Evolutionary conservation across 73 alveolate species (phyloP).

Genomic region (Uronychia setigera): DNA sequence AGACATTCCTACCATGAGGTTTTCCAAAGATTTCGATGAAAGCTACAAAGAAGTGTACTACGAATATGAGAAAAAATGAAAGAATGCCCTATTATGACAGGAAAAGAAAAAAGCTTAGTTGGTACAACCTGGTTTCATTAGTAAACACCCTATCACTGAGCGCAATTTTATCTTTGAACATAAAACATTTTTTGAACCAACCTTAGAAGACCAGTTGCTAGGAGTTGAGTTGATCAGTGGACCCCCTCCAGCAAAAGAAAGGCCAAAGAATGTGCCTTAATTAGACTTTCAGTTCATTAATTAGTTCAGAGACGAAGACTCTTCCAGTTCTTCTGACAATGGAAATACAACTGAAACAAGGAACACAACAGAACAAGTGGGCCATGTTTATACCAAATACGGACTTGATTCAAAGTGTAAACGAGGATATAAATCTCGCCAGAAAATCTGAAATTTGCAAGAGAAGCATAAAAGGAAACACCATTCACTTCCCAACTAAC

Average conservation of each 20-base stretch:
- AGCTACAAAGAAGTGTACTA: slow-evolving; percentile 27
- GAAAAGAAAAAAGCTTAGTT: background rate
- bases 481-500: background rate
- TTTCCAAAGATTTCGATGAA: slow-evolving; percentile 34
- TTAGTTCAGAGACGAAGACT: background rate
- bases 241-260: background rate
- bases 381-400: background rate
- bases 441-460: background rate
- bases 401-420: background rate
- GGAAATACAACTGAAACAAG: background rate
- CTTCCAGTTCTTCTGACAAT: background rate
- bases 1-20: slow-evolving; percentile 41
- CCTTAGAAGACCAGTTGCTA: background rate
- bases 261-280: background rate
- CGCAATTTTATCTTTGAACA: background rate
- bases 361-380: background rate
- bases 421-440: background rate
- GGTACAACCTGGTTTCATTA: background rate
- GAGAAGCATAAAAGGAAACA: background rate
- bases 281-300: background rate
- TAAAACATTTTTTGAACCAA: background rate
- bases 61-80: background rate
- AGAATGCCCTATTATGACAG: background rate
- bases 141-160: background rate
- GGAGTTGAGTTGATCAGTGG: background rate